These are phyloP conservation scores for Parathielavia hyrcaniae DNA, from an alignment of 495 filamentous ascomycete genomes.

Conservation along the genomic window DNA sequence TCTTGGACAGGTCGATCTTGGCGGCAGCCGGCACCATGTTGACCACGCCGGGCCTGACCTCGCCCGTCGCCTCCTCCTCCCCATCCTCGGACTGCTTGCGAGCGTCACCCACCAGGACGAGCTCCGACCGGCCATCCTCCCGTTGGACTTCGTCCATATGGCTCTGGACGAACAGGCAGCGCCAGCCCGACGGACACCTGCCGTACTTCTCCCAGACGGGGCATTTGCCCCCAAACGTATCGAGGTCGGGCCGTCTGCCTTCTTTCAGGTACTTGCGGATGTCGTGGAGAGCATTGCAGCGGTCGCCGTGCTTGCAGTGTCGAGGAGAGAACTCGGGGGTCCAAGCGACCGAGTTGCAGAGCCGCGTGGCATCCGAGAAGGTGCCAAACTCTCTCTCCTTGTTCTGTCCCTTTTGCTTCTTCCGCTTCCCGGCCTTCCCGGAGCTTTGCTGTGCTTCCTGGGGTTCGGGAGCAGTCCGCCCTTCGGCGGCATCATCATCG, in stretches of 20 bases:
- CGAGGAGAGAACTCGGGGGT: slow-evolving; percentile 69
- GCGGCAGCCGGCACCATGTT: slow-evolving; percentile 62
- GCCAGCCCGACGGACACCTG: slow-evolving; percentile 78
- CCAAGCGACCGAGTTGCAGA: slow-evolving; percentile 65
- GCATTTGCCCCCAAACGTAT: slow-evolving; percentile 66
- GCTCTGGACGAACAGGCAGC: slow-evolving; percentile 77
- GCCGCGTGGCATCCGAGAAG: slow-evolving; percentile 66
- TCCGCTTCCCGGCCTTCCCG: slow-evolving; percentile 34
- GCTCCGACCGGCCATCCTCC: slow-evolving; percentile 72
- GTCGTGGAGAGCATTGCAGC: slow-evolving; percentile 74
- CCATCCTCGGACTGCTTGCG: slow-evolving; percentile 1
- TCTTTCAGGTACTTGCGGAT: slow-evolving; percentile 77
- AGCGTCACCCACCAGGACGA: slow-evolving; percentile 55
- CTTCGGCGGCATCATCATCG: slow-evolving; percentile 71
- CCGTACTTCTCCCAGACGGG: slow-evolving; percentile 73
- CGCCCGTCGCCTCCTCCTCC: slow-evolving; percentile 25
- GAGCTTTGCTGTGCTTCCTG: slow-evolving; percentile 34
- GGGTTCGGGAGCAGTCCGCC: slow-evolving; percentile 40
- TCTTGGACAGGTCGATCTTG: slow-evolving; percentile 65
- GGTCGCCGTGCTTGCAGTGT: slow-evolving; percentile 65
- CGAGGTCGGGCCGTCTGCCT: slow-evolving; percentile 71
- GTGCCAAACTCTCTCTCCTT: slow-evolving; percentile 75
- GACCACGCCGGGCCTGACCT: slow-evolving; percentile 49
- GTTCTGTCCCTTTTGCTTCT: slow-evolving; percentile 76
- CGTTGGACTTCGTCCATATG: slow-evolving; percentile 71